Evolutionary conservation across 306 rosid species (phyloP).

Genomic region (Fragaria nilgerrensis): DNA sequence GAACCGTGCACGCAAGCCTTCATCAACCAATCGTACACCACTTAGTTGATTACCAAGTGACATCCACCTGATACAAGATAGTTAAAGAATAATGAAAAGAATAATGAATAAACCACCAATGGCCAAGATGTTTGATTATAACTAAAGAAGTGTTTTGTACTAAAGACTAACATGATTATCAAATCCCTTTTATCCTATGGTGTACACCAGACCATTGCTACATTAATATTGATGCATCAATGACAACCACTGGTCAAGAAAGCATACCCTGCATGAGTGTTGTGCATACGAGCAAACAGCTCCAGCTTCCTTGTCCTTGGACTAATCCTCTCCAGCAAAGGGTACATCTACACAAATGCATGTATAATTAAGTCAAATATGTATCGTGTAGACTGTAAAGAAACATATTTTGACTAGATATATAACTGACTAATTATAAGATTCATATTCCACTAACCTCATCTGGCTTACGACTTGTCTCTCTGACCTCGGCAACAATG

Average conservation of each 20-base stretch:
- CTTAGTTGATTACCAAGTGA: slow-evolving; percentile 91
- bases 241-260: slow-evolving; percentile 14
- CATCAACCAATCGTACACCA: slow-evolving; percentile 90
- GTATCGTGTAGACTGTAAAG: background rate
- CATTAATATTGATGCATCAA: background rate
- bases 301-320: slow-evolving; percentile 98
- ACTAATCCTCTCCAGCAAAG: slow-evolving; percentile 95
- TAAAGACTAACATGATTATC: background rate
- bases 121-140: background rate
- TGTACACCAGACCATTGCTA: background rate
- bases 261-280: slow-evolving; percentile 95
- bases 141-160: background rate
- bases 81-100: background rate
- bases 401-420: background rate
- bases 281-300: slow-evolving; percentile 98
- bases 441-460: slow-evolving; percentile 60
- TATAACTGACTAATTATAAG: background rate
- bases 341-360: slow-evolving; percentile 73
- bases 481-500: slow-evolving; percentile 97
- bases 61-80: slow-evolving; percentile 76
- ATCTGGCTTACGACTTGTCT: slow-evolving; percentile 98
- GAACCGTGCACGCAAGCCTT: slow-evolving; percentile 91
- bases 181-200: background rate
- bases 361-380: slow-evolving; percentile 14
- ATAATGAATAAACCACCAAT: background rate